phyloP scores from a whole-genome alignment of 2,329 filamentous ascomycete genomes.

The Stachybotrys chartarum region DNA sequence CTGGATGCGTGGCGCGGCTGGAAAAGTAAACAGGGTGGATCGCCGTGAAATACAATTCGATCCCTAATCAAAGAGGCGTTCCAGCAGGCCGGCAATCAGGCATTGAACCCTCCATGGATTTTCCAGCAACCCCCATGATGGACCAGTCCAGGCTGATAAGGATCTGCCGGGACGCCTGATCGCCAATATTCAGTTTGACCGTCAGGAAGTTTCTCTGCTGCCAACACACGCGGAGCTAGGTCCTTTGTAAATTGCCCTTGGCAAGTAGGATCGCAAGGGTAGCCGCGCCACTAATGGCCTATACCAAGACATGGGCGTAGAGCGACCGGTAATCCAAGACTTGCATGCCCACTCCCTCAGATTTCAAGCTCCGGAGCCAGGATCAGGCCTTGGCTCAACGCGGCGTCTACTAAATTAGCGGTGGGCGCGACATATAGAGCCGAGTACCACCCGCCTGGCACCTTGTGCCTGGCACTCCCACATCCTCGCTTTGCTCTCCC shows the following conservation, averaged over 20 bases:
- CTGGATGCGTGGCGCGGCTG: neutral
- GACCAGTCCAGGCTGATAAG: neutral
- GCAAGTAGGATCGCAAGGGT: neutral
- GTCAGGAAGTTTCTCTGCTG: neutral
- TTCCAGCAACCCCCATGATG: neutral
- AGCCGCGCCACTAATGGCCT: neutral
- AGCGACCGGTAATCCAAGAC: slow-evolving; percentile 3
- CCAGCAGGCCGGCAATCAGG: neutral
- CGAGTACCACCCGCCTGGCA: neutral
- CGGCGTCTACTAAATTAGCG: neutral
- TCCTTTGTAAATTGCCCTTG: neutral
- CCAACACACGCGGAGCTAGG: neutral
- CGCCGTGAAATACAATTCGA: neutral
- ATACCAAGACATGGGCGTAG: slow-evolving; percentile 8
- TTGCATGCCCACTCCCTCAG: slow-evolving; percentile 3
- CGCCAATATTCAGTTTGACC: neutral
- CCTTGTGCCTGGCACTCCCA: neutral
- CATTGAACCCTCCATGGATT: too few relatives aligned
- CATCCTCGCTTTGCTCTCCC: neutral
- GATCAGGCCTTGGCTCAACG: neutral
- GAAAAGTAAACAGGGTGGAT: neutral
- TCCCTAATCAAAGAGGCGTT: neutral
- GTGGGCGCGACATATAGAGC: neutral
- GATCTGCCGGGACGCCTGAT: neutral
- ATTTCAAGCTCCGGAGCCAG: neutral